Conservation (phyloP, 805 yeast genomes). For the Suhomyces sp. region DNA sequence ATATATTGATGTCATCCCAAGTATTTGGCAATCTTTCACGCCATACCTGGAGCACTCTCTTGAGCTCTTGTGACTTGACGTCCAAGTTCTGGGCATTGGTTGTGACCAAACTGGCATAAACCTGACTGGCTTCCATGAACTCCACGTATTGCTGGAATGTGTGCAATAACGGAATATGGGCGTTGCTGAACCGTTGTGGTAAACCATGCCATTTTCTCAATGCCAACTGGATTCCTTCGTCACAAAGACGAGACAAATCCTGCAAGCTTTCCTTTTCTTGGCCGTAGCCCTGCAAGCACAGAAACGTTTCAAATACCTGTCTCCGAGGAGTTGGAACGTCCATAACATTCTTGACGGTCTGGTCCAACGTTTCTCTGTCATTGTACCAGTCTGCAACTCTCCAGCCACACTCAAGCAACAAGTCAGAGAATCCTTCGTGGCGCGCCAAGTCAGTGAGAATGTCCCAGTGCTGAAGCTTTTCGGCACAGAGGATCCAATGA, state of each 20-base stretch:
- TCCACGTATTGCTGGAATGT: slow-evolving; percentile 97
- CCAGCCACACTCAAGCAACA: slow-evolving; percentile 98
- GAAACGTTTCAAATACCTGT: slow-evolving; percentile 91
- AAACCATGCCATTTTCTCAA: slow-evolving; percentile 89
- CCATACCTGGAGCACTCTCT: slow-evolving; percentile 96
- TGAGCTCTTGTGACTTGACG: slow-evolving; percentile 88
- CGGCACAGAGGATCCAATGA: slow-evolving; percentile 97
- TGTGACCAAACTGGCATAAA: slow-evolving; percentile 79
- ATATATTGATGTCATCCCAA: slow-evolving; percentile 96
- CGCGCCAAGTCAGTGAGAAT: slow-evolving; percentile 92
- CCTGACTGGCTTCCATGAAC: slow-evolving; percentile 94
- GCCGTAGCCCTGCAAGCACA: slow-evolving; percentile 89
- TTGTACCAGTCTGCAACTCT: slow-evolving; percentile 98
- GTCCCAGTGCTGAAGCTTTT: slow-evolving; percentile 97
- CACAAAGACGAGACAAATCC: slow-evolving; percentile 82
- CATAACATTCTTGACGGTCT: slow-evolving; percentile 92
- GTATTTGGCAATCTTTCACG: slow-evolving; percentile 92
- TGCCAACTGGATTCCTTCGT: slow-evolving; percentile 93
- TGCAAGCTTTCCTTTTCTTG: slow-evolving; percentile 84
- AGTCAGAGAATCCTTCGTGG: slow-evolving; percentile 96
- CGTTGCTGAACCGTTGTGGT: slow-evolving; percentile 72
- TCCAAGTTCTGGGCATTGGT: slow-evolving; percentile 93
- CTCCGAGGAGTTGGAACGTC: slow-evolving; percentile 98
- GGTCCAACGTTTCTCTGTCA: slow-evolving; percentile 91
- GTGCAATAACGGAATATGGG: slow-evolving; percentile 87